These are phyloP conservation scores for Trichoderma polysporum DNA, from an alignment of 2,329 filamentous ascomycete species.

Conservation along the genomic window DNA sequence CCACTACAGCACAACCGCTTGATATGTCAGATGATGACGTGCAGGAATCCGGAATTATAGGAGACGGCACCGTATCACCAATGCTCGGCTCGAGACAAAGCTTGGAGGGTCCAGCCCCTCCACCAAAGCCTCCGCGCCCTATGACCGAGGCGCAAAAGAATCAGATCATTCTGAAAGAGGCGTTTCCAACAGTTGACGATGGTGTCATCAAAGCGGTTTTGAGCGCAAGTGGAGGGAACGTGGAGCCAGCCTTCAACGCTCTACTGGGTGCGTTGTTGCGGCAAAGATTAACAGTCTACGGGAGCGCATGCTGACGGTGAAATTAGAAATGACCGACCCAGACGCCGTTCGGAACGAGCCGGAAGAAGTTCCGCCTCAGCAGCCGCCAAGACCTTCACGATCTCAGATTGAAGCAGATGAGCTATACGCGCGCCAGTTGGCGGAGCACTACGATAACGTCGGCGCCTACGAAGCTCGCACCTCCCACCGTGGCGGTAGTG, in stretches of 20 bases:
- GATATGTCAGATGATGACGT: constrained; percentile 71
- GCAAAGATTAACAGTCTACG: constrained; percentile 20
- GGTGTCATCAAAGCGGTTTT: constrained; percentile 85
- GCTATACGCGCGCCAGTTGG: constrained; percentile 85
- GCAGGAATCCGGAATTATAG: constrained; percentile 57
- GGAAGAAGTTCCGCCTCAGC: constrained; percentile 65
- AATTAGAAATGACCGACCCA: constrained; percentile 73
- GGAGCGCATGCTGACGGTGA: background rate
- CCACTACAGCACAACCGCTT: constrained; percentile 63
- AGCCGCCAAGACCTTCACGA: constrained; percentile 73
- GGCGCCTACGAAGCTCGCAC: constrained; percentile 59
- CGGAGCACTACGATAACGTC: constrained; percentile 78
- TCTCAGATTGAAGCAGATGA: constrained; percentile 89
- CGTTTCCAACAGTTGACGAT: constrained; percentile 81
- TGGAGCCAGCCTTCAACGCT: constrained; percentile 95
- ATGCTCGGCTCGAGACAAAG: constrained; percentile 27
- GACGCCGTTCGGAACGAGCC: constrained; percentile 59
- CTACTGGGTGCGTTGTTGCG: constrained; percentile 63
- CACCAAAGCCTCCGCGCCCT: constrained; percentile 83
- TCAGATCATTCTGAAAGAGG: constrained; percentile 85
- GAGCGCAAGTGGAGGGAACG: constrained; percentile 77
- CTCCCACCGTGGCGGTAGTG: constrained; percentile 43
- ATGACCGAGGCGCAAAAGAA: constrained; percentile 80
- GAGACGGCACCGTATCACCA: constrained; percentile 38
- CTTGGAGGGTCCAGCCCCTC: constrained; percentile 47